These are phyloP conservation scores for Pseudogymnoascus sp. DNA, from an alignment of 2,329 filamentous ascomycete genomes.

Conservation along the genomic window DNA sequence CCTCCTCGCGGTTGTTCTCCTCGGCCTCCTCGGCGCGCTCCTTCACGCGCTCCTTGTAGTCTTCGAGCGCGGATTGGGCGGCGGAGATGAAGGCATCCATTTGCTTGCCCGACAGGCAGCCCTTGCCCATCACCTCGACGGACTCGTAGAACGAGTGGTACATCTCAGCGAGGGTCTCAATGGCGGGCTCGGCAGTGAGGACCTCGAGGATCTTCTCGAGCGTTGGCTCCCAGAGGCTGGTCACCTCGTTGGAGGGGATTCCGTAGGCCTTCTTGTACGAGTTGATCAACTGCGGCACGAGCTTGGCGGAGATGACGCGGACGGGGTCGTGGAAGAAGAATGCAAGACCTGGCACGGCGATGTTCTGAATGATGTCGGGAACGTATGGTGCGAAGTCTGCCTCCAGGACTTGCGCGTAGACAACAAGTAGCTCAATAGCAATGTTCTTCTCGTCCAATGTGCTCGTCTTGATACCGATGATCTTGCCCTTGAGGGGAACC, in stretches of 20 bases:
- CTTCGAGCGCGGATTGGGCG: conserved; percentile 76
- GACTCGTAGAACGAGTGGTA: conserved; percentile 99
- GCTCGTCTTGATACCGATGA: conserved; percentile 96
- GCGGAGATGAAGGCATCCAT: conserved; percentile 85
- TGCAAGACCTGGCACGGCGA: conserved; percentile 83
- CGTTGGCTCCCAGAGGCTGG: conserved; percentile 75
- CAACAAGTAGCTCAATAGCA: conserved; percentile 96
- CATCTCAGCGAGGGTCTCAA: conserved; percentile 96
- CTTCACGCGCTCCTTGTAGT: conserved; percentile 83
- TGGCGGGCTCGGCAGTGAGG: conserved; percentile 84
- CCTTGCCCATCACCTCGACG: conserved; percentile 84
- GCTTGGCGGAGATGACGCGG: conserved; percentile 86
- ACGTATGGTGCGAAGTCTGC: conserved; percentile 88
- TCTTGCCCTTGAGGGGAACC: conserved; percentile 92
- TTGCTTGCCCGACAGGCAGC: conserved; percentile 68
- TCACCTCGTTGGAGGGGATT: conserved; percentile 68
- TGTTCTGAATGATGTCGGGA: conserved; percentile 89
- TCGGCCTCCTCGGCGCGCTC: conserved; percentile 77
- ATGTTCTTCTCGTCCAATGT: conserved; percentile 98
- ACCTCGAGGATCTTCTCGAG: conserved; percentile 90
- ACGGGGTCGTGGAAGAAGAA: conserved; percentile 99
- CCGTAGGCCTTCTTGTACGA: conserved; percentile 92
- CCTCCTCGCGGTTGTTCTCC: conserved; percentile 68
- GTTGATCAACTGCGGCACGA: conserved; percentile 86
- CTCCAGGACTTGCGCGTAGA: conserved; percentile 95